Evolutionary conservation across 192 early-diverging fungal species (phyloP).

Genomic region (Coemansia sp.): DNA sequence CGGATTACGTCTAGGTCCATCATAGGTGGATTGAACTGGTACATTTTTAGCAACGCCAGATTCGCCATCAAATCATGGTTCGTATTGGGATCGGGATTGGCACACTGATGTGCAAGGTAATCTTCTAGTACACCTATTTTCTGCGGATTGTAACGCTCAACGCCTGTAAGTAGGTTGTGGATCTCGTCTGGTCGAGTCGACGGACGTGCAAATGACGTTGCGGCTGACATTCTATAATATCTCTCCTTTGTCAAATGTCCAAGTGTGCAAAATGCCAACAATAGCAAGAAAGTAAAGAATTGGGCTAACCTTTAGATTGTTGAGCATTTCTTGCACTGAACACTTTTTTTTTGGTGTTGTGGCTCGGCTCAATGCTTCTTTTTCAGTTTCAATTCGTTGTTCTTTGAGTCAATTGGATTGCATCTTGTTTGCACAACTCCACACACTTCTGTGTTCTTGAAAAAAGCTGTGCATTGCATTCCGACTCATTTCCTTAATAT

Average conservation of each 20-base stretch:
- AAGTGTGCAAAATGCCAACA: conserved; percentile 4
- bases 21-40: conserved; percentile 88
- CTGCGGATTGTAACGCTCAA: conserved; percentile 89
- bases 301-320: not conserved
- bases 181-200: conserved; percentile 68
- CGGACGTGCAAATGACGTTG: conserved; percentile 40
- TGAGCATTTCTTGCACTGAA: not conserved
- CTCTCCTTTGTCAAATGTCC: not conserved
- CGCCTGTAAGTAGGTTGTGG: conserved; percentile 70
- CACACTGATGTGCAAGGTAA: conserved; percentile 77
- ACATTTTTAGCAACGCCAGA: conserved; percentile 88
- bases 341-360: conserved; percentile 2
- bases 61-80: conserved; percentile 86
- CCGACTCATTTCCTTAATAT: conserved; percentile 4
- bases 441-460: not conserved
- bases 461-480: not conserved
- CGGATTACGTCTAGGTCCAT: conserved; percentile 68
- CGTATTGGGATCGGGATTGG: conserved; percentile 59
- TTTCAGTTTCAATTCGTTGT: not conserved
- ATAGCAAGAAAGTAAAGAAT: not conserved
- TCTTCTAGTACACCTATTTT: conserved; percentile 81
- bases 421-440: not conserved
- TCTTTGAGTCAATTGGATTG: not conserved
- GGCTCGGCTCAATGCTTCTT: conserved; percentile 9
- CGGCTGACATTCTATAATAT: conserved; percentile 13